Evolutionary conservation across 441 rosid genomes (phyloP).

Genomic region (Aquilaria agallochum): DNA sequence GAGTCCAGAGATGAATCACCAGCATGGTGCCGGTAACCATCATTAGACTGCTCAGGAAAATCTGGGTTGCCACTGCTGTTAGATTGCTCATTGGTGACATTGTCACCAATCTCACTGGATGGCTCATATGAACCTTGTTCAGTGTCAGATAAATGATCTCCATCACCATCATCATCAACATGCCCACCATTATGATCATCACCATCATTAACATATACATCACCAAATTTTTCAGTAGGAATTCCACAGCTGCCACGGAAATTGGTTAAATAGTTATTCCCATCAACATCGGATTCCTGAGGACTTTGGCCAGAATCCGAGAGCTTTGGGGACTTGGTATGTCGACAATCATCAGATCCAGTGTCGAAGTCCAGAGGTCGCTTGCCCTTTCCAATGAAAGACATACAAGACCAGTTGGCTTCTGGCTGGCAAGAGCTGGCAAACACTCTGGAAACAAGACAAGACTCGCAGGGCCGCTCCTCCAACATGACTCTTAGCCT

Average conservation of each 20-base stretch:
- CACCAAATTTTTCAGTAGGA: constrained; percentile 8
- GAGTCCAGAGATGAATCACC: constrained; percentile 55
- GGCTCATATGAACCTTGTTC: too few relatives aligned
- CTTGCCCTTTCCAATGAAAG: constrained; percentile 31
- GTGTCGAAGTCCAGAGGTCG: constrained; percentile 38
- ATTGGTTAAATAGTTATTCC: not conserved
- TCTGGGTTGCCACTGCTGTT: constrained; percentile 5
- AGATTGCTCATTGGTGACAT: too few relatives aligned
- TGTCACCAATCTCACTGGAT: too few relatives aligned
- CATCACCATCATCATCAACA: constrained; percentile 8
- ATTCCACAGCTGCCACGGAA: too few relatives aligned
- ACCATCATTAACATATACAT: not conserved
- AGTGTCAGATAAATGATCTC: too few relatives aligned
- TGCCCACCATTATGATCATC: not conserved
- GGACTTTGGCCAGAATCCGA: constrained; percentile 18
- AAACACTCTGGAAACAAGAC: constrained; percentile 62
- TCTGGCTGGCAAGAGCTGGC: constrained; percentile 65
- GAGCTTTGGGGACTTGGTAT: constrained; percentile 31
- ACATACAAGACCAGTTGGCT: constrained; percentile 65
- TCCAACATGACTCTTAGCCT: constrained; percentile 64
- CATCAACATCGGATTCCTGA: constrained; percentile 6
- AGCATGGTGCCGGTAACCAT: constrained; percentile 25
- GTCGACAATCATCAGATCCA: constrained; percentile 25
- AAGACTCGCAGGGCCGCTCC: constrained; percentile 47
- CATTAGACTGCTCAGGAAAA: constrained; percentile 14